Percentiles rank a stretch among this genome's conserved stretches.
phyloP scores from a whole-genome alignment of 73 alveolate species.

The Paramecium caudatum region DNA sequence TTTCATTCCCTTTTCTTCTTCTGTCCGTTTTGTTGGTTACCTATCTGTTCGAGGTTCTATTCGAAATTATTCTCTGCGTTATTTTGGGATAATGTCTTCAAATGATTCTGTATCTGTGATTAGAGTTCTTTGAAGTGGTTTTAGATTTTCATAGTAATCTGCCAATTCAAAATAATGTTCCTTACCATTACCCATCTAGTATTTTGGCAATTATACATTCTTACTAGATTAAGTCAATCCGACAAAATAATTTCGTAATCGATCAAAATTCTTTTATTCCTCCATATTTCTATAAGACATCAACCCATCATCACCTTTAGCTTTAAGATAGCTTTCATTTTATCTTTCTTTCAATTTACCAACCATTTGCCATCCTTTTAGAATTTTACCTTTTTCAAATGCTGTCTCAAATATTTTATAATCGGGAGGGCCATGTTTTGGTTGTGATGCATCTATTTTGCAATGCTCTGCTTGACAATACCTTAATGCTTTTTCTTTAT shows the following conservation, averaged over 20 bases:
- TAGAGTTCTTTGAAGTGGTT: neutral
- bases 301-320: neutral
- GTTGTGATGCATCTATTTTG: conserved; percentile 50
- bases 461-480: conserved; percentile 25
- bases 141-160: conserved; percentile 2
- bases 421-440: conserved; percentile 62
- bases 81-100: conserved; percentile 46
- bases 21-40: neutral
- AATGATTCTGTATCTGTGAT: conserved; percentile 45
- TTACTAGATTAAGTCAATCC: conserved; percentile 37
- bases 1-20: conserved; percentile 28
- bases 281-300: neutral
- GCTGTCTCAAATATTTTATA: conserved; percentile 14
- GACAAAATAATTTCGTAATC: neutral
- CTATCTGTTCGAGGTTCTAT: conserved; percentile 13
- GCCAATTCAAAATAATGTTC: conserved; percentile 47
- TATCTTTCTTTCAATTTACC: conserved; percentile 37
- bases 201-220: neutral
- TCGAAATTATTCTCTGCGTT: neutral
- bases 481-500: conserved; percentile 10
- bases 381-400: conserved; percentile 6
- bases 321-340: neutral
- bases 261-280: conserved; percentile 24
- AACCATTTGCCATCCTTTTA: conserved; percentile 57
- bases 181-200: neutral